Evolutionary conservation across 192 early-diverging fungal genomes (phyloP), one percentile per base, ranked within the genome.

Genomic region (Coemansia sp.): DNA sequence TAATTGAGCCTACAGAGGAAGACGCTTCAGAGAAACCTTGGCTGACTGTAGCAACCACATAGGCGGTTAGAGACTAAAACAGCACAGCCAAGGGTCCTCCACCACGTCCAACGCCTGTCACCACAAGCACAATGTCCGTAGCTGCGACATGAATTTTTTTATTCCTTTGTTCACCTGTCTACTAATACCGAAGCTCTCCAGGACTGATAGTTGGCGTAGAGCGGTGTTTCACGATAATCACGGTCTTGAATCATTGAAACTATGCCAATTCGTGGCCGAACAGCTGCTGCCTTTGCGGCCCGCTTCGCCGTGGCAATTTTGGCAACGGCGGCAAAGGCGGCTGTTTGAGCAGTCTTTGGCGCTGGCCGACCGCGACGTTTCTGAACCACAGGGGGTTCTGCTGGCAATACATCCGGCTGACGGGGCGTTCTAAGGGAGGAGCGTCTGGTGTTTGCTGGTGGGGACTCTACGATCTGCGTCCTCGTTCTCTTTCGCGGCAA

Each of bases 191-290:
- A 33, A 2, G 65, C 13, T 22, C 60, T 76, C 80, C 80, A 81
- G 3, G 22, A 1, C 57, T 70, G 71, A 38, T 81, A 81, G 69
- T 64, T 68, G n/a, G 67, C 68, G 50, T 81, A 81, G 10, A 71
- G 71, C 36, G 74, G 55, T 12, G 72, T 55, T 5, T 46, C 52
- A 10, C 66, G 62, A 47, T 81, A 81, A 63, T 81, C 80, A 18
- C 70, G 81, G 46, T 78, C 81, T 52, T 77, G 65, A 38, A 77
- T 61, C 81, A 83, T 83, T 3, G 76, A 70, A 1, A 78, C 66
- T 29, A 73, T 76, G 49, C 81, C 81, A 49, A 83, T 76, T 0
- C 81, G 81, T n/a, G 77, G 73, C 13, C 73, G 75, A 33, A 47
- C 50, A 22, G 61, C 61, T 38, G 61, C 18, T 16, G 68, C 27